These are phyloP conservation scores for Paecilomyces variotii DNA, from an alignment of 2,329 filamentous ascomycete genomes.

Conservation along the genomic window DNA sequence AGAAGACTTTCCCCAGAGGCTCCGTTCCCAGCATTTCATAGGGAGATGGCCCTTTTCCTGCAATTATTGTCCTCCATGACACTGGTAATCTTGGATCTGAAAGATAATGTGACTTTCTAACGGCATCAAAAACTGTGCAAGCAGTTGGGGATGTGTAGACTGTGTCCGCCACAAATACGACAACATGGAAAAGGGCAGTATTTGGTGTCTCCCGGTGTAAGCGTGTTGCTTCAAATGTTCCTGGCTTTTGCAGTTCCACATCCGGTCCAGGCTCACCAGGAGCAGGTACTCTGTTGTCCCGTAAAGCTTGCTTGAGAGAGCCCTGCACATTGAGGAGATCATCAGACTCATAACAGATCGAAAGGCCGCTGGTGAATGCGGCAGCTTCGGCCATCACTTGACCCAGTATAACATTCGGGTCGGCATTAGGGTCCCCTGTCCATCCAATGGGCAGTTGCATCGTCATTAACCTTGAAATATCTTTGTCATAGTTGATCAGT, in stretches of 20 bases:
- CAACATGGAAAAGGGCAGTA: conserved; percentile 15
- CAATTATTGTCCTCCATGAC: conserved; percentile 18
- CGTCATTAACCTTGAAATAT: conserved; percentile 2
- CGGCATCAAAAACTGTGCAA: neutral
- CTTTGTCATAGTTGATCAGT: conserved; percentile 23
- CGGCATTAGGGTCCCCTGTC: conserved; percentile 18
- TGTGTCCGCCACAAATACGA: conserved; percentile 14
- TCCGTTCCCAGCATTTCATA: conserved; percentile 27
- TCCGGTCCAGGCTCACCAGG: conserved; percentile 17
- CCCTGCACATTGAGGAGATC: conserved; percentile 12
- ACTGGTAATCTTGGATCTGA: conserved; percentile 6
- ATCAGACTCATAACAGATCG: conserved; percentile 13
- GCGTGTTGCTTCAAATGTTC: conserved; percentile 12
- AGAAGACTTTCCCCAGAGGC: conserved; percentile 28
- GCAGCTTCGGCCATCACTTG: conserved; percentile 13
- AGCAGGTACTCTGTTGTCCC: neutral
- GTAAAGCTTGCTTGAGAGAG: conserved; percentile 11
- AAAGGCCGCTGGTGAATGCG: conserved; percentile 17
- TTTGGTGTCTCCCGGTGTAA: conserved; percentile 15
- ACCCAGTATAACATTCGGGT: conserved; percentile 14
- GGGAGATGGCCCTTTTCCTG: conserved; percentile 22
- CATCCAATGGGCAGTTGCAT: conserved; percentile 26
- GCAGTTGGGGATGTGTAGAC: neutral
- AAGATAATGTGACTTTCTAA: neutral
- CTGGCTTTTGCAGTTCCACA: conserved; percentile 14